Base-by-base conservation (phyloP, 139 green algal species). In the Zygnema cylindricum region DNA sequence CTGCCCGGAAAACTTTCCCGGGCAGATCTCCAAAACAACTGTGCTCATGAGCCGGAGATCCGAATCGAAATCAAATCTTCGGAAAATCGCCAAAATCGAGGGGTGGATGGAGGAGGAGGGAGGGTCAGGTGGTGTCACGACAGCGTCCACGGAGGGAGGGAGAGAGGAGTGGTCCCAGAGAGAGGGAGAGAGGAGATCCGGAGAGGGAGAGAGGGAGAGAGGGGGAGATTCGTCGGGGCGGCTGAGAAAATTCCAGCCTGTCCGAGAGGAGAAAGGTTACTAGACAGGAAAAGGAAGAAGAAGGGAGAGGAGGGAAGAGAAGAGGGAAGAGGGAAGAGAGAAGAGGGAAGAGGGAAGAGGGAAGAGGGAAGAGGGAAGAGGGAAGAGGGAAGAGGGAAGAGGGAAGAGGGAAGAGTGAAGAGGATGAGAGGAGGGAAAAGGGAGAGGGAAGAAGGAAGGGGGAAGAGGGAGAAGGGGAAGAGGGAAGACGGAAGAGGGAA, bases 61-160 rank as follows among this genome's bases (percentile, higher is more conserved):
- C 3, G 49, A 82, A 55, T 87, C 82, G 41, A 87, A 87, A 55
- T 87, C 82, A 33, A 87, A 87, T n/a, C 82, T 49, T 55, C 82
- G 82, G 54, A 87, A 55, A 39, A 87, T 71, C 63, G 82, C 82
- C 49, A 87, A 55, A n/a, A 33, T 55, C 40, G 79, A 35, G 33
- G 41, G 79, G 3, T n/a, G n/a, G n/a, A n/a, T n/a, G n/a, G n/a
- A n/a, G 7, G 49, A 63, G 7, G 49, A 63, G 16, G 7, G 49
- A 63, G 16, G 7, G 49, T 63, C 49, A 25, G 49, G 49, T 16
- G 49, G 49, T 16, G 49, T 63, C 49, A 63, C 77, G 41, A 36
- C 25, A 2, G 22, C 77, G 32, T 84, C 77, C 77, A 69, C 77
- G 41, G 32, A 32, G 41, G 77, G 21, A 55, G 3, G 77, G 21